Base-by-base conservation (phyloP, 164 flowering plant genomes). In the Brasenia schreberi region DNA sequence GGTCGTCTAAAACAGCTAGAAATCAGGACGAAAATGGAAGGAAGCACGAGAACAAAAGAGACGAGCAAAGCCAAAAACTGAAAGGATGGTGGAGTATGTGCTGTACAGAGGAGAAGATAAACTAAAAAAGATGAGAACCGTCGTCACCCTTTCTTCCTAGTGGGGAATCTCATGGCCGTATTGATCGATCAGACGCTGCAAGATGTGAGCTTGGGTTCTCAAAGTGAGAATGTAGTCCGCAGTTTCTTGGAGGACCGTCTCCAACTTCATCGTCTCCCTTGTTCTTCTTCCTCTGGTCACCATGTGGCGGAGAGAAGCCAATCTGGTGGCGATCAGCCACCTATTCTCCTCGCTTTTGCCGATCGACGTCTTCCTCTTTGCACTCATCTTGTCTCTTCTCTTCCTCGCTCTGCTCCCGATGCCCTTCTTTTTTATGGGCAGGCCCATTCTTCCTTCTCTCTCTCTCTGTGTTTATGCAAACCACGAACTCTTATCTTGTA, bases 191-290 rank as follows among this genome's bases (percentile, higher is more conserved):
- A 90, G 66, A 19, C 72, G 77, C 78, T 88, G 97, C 79, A 90
- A 80, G 67, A 90, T 65, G 39, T 71, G 66, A 19, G 88, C 87
- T 68, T 83, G 89, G 67, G 81, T 80, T 73, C 75, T 77, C 72
- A 90, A 69, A 5, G 64, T 70, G 14, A 87, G 67, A 71, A 90
- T 90, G 77, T 88, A 82, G 43, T 85, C 81, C 4, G 95, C 97
- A 0, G 97, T 88, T 67, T 87, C 82, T 58, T 81, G 67, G 64
- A 88, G 85, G 75, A 90, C 64, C 58, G 72, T 71, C 39, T 84
- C 97, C 14, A 84, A 67, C 62, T 78, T 75, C 42, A 70, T 63
- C 23, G 66, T 64, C 64, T 72, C 39, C 39, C 39, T 4, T 33
- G 39, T 33, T 33, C 39, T 33, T 80, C 23, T 66, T 45, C 61